These are phyloP conservation scores for Pestalotiopsis sp. DNA, from an alignment of 2,329 filamentous ascomycete genomes.

Conservation along the genomic window DNA sequence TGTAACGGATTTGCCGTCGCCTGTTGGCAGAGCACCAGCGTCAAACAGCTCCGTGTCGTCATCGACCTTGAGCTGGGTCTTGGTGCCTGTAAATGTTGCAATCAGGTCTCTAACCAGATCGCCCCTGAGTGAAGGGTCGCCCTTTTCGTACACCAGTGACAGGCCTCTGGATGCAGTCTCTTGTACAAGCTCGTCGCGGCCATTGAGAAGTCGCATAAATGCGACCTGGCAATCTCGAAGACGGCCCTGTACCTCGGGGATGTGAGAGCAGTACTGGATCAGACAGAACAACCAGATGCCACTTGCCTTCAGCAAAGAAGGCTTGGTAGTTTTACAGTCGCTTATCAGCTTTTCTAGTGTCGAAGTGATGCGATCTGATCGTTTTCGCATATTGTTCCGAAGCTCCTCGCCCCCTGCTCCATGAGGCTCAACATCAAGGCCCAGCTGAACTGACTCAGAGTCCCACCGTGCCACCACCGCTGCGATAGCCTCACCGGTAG, in stretches of 20 bases:
- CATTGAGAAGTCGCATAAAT: conserved; percentile 85
- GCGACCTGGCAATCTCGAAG: conserved; percentile 81
- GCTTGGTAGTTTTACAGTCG: conserved; percentile 84
- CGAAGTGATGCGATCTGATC: conserved; percentile 45
- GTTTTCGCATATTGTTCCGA: conserved; percentile 35
- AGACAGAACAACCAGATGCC: conserved; percentile 94
- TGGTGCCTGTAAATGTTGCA: conserved; percentile 81
- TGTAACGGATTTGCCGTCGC: conserved; percentile 85
- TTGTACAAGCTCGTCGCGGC: conserved; percentile 91
- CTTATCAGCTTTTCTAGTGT: conserved; percentile 74
- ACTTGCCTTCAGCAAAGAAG: conserved; percentile 85
- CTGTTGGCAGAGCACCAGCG: conserved; percentile 84
- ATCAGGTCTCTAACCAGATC: conserved; percentile 87
- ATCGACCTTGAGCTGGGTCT: conserved; percentile 77
- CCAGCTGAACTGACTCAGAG: conserved; percentile 75
- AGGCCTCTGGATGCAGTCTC: conserved; percentile 92
- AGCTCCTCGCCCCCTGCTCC: conserved; percentile 34
- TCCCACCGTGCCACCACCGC: conserved; percentile 80
- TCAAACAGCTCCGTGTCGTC: conserved; percentile 94
- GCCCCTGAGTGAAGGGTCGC: conserved; percentile 77
- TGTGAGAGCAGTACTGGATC: conserved; percentile 84
- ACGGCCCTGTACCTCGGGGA: conserved; percentile 71
- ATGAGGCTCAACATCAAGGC: conserved; percentile 71
- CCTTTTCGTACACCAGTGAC: conserved; percentile 91
- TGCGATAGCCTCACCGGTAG: conserved; percentile 85